phyloP scores from a whole-genome alignment of 345 rosid genomes.

The Camelina neglecta region DNA sequence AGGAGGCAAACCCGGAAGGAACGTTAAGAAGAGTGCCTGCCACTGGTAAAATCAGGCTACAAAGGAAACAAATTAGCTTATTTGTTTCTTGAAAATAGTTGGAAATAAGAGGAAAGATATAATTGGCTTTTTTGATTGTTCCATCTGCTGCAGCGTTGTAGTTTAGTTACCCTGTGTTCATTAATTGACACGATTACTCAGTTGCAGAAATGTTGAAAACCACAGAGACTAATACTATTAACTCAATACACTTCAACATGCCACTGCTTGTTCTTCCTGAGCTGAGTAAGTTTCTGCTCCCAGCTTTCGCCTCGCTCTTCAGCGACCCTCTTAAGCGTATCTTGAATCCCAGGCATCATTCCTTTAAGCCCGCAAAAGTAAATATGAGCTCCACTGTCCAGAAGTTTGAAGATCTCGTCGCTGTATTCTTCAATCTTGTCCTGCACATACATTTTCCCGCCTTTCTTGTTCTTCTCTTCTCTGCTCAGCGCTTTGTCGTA shows the following conservation, averaged over 20 bases:
- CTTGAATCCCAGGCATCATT: constrained; percentile 99
- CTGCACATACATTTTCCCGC: constrained; percentile 99
- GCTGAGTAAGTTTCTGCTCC: constrained; percentile 92
- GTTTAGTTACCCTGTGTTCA: not conserved
- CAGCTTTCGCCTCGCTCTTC: constrained; percentile 90
- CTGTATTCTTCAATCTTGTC: constrained; percentile 98
- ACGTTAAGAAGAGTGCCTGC: constrained; percentile 50
- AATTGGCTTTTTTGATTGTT: not conserved
- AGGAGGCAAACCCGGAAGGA: constrained; percentile 57
- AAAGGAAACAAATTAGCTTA: constrained; percentile 43
- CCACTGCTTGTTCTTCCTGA: constrained; percentile 99
- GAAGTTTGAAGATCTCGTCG: constrained; percentile 81
- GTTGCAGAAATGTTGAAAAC: constrained; percentile 20
- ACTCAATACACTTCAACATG: constrained; percentile 93
- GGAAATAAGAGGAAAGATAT: not conserved
- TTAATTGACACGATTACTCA: constrained; percentile 11
- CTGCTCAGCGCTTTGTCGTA: constrained; percentile 90
- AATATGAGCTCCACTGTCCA: constrained; percentile 94
- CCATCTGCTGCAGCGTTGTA: not conserved
- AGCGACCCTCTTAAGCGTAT: constrained; percentile 84
- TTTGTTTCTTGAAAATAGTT: not conserved
- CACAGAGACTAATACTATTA: not conserved
- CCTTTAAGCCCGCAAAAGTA: constrained; percentile 98
- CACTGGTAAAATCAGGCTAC: constrained; percentile 49
- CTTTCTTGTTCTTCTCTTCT: constrained; percentile 86